Conservation (phyloP, 495 filamentous ascomycete genomes). For the Hypoxylon perforatum region DNA sequence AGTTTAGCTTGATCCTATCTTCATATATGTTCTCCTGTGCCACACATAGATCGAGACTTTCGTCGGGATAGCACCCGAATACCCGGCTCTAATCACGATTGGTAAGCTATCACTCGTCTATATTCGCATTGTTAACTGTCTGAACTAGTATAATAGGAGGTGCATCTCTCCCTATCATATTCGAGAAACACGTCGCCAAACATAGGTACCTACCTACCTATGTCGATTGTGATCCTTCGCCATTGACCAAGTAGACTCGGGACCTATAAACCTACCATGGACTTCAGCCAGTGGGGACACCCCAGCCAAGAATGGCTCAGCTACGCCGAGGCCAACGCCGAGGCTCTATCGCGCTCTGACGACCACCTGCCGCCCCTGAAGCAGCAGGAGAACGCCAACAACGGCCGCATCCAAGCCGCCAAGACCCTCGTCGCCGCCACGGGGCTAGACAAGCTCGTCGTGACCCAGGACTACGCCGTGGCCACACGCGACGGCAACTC, state of each 20-base stretch:
- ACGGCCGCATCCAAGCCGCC: slow-evolving; percentile 12
- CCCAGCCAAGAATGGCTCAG: slow-evolving; percentile 38
- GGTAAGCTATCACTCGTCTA: no score
- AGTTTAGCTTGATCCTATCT: no score
- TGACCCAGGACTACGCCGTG: slow-evolving; percentile 51
- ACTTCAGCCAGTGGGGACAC: slow-evolving; percentile 37
- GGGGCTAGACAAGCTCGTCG: slow-evolving; percentile 37
- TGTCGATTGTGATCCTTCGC: no score
- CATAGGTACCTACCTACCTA: no score
- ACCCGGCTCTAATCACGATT: no score
- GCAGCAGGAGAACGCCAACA: slow-evolving; percentile 26
- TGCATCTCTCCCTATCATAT: no score
- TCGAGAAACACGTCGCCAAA: no score
- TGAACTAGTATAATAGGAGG: no score
- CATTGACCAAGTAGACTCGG: not conserved
- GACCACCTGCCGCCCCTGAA: slow-evolving; percentile 22
- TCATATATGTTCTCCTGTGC: no score
- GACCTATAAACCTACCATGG: slow-evolving; percentile 14
- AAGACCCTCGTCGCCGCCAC: slow-evolving; percentile 22
- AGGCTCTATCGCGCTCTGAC: slow-evolving; percentile 8
- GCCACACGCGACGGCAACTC: slow-evolving; percentile 53
- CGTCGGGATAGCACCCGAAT: no score
- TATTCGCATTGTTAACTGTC: no score
- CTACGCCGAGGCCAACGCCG: slow-evolving; percentile 32
- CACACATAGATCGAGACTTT: no score